A percentile compares a stretch with the other conserved stretches of the same genome.
These are phyloP conservation scores for Mycena amicta DNA, from an alignment of 768 basidiomycete species.

Conservation along the genomic window DNA sequence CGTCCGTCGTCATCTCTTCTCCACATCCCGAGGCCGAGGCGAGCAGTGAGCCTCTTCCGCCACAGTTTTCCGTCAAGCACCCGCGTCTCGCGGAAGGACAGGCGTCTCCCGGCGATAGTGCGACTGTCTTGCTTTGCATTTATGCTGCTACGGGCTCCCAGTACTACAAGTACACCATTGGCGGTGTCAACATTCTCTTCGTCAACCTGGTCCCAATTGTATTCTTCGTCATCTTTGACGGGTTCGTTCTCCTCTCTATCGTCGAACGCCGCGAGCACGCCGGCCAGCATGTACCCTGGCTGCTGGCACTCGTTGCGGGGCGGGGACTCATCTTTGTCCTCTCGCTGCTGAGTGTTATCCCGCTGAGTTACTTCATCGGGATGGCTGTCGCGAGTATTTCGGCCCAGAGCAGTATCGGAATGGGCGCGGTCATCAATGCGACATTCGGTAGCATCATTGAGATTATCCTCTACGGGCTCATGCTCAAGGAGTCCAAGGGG, in stretches of 20 bases:
- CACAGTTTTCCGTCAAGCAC: constrained; percentile 68
- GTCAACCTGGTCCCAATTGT: constrained; percentile 93
- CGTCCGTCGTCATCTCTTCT: constrained; percentile 59
- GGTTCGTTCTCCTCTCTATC: constrained; percentile 74
- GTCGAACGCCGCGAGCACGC: constrained; percentile 61
- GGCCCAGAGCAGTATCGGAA: constrained; percentile 97
- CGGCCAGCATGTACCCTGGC: constrained; percentile 58
- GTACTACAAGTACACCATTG: constrained; percentile 99
- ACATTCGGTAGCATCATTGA: constrained; percentile 99
- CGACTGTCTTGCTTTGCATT: constrained; percentile 91
- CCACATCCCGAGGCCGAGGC: constrained; percentile 28
- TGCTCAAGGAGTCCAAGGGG: constrained; percentile 88
- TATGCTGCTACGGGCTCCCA: constrained; percentile 88
- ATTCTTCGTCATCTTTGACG: constrained; percentile 95
- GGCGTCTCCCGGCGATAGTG: constrained; percentile 81
- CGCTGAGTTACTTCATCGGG: constrained; percentile 97
- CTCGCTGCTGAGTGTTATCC: constrained; percentile 89
- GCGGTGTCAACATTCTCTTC: constrained; percentile 98
- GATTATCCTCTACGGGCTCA: constrained; percentile 89
- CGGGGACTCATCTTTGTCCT: constrained; percentile 82
- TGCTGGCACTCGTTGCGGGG: constrained; percentile 72
- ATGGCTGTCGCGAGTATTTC: constrained; percentile 99
- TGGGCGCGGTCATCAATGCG: constrained; percentile 99
- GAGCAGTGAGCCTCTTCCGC: constrained; percentile 28
- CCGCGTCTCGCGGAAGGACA: constrained; percentile 85